These are phyloP conservation scores for Rhododendron mucronatum DNA, from an alignment of 148 eudicot genomes.

Conservation along the genomic window DNA sequence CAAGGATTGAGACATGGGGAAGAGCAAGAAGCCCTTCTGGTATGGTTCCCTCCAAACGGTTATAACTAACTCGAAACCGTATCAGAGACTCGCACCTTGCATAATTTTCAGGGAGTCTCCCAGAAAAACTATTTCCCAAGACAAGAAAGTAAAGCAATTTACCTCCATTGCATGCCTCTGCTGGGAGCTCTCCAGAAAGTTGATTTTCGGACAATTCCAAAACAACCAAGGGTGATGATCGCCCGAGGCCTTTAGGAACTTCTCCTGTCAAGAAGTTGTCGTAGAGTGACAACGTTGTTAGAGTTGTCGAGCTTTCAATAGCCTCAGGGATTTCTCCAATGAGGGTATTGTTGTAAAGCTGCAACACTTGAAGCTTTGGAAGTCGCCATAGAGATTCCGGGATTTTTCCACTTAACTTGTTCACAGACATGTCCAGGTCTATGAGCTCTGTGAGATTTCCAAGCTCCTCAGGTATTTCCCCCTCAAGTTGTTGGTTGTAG, in stretches of 20 bases:
- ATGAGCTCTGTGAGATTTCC: constrained; percentile 61
- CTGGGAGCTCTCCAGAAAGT: constrained; percentile 55
- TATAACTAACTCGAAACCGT: constrained; percentile 72
- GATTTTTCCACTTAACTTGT: constrained; percentile 50
- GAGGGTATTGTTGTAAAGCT: constrained; percentile 83
- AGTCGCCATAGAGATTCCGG: constrained; percentile 59
- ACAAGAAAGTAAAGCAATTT: constrained; percentile 61
- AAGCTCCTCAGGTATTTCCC: constrained; percentile 66
- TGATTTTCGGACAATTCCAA: constrained; percentile 70
- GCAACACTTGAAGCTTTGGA: constrained; percentile 53
- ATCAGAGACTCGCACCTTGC: constrained; percentile 52
- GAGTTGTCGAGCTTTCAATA: constrained; percentile 46
- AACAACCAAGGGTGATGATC: constrained; percentile 38
- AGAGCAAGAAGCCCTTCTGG: constrained; percentile 61
- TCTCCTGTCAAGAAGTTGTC: constrained; percentile 64
- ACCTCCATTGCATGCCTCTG: constrained; percentile 57
- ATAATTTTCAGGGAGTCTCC: constrained; percentile 57
- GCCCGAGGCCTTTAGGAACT: constrained; percentile 62
- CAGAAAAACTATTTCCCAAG: constrained; percentile 53
- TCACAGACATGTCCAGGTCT: constrained; percentile 72
- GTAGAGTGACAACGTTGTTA: constrained; percentile 55
- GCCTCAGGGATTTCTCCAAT: constrained; percentile 53
- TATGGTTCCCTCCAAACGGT: constrained; percentile 47
- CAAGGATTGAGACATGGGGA: constrained; percentile 69
- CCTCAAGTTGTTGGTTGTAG: constrained; percentile 57